Percentiles rank a stretch among this genome's conserved stretches.
Conservation (phyloP, 176 grass and related monocot species). For the Urochloa ruziziensis region DNA sequence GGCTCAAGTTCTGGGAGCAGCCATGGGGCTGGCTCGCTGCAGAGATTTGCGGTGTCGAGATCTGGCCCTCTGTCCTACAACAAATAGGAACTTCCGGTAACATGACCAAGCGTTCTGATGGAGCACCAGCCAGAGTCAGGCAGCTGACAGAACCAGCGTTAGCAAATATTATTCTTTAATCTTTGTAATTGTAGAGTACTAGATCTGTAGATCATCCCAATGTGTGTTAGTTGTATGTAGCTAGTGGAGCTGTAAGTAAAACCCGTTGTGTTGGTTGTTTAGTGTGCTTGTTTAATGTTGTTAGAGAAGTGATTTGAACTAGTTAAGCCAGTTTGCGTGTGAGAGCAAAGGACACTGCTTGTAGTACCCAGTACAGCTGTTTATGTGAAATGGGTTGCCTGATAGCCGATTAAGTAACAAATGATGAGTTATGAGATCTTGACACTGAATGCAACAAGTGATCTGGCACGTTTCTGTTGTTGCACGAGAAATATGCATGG, state of each 20-base stretch:
- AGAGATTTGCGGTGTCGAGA: constrained; percentile 72
- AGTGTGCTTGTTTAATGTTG: neutral
- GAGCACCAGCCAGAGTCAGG: neutral
- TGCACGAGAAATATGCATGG: too few relatives aligned
- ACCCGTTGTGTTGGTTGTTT: neutral
- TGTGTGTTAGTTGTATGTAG: constrained; percentile 21
- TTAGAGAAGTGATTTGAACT: constrained; percentile 15
- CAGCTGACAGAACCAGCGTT: neutral
- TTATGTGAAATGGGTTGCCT: constrained; percentile 29
- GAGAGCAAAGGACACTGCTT: neutral
- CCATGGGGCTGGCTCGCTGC: constrained; percentile 62
- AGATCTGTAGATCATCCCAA: neutral
- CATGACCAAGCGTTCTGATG: neutral
- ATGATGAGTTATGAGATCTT: neutral
- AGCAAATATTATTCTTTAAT: neutral
- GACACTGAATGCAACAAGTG: too few relatives aligned
- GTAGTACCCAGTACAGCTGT: neutral
- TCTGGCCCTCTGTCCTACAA: constrained; percentile 91
- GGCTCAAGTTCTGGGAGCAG: constrained; percentile 67
- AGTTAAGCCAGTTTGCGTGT: neutral
- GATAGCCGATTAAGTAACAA: neutral
- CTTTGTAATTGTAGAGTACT: constrained; percentile 13
- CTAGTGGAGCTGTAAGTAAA: constrained; percentile 36
- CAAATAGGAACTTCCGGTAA: constrained; percentile 39
- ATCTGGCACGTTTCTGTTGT: neutral